Evolutionary conservation across 192 early-diverging fungal species (phyloP), one percentile per base, ranked within the genome.

Genomic region (Helicostylum pulchrum): DNA sequence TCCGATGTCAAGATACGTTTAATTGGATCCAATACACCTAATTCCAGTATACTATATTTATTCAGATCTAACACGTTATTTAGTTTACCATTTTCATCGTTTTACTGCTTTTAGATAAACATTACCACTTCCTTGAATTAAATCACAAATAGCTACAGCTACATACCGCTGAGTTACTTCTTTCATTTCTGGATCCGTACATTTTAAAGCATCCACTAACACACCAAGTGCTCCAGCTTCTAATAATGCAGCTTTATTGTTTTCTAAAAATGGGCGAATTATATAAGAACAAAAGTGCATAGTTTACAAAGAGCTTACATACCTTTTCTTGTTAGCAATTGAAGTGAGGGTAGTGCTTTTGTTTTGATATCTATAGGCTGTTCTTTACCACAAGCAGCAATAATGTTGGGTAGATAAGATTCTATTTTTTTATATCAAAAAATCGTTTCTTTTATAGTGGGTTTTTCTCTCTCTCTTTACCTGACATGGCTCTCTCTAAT

Each of bases 401-500:
- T 72, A 39, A 90, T 84, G 39, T 76, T 71, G 11, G 77, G 73
- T 23, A 90, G 76, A 50, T 81, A 77, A 15, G 71, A 64, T 10
- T 79, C 87, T 88, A 64, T 21, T 26, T 26, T 26, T 26, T 26
- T 26, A 11, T 51, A 12, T 50, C 5, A 15, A 46, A 21, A 51
- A 39, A 17, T 20, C 11, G 11, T 9, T 49, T 21, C 2, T 0
- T 6, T 4, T 15, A 17, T 26, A 1, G 49, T 1, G 20, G 0
- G 26, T 26, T 26, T 26, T 26, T 26, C 2, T 2, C 2, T 26
- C 2, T 26, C 26, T 26, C 26, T 54, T 32, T 85, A 84, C 85
- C 86, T 61, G 77, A 79, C 81, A 91, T 89, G 26, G 89, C 89
- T 20, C 90, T 72, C 52, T 83, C 83, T 17, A 91, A 74, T 6